A percentile compares a stretch with the other conserved stretches of the same genome.
Evolutionary conservation across 768 basidiomycete genomes (phyloP).

Genomic region (Rhizopogon sp.): DNA sequence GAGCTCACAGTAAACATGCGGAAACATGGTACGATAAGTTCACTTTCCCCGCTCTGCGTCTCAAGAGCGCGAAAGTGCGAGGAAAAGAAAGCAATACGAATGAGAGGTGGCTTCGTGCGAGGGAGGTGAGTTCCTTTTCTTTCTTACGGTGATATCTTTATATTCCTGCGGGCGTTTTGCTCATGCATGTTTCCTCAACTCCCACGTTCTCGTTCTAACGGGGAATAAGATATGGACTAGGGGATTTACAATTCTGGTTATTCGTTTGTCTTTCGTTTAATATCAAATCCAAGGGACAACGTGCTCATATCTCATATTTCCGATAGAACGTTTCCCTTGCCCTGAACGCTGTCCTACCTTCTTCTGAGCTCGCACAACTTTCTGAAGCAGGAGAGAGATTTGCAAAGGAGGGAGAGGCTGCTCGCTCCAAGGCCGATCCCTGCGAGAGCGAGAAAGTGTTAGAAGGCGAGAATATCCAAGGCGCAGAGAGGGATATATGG

Average conservation of each 20-base stretch:
- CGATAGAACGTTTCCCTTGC: constrained; percentile 22
- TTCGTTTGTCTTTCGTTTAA: too few species aligned
- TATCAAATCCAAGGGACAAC: neutral
- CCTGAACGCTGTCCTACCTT: constrained; percentile 20
- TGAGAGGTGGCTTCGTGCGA: neutral
- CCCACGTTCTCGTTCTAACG: neutral
- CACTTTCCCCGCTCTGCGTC: neutral
- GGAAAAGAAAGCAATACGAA: neutral
- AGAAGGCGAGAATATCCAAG: neutral
- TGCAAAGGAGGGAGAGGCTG: constrained; percentile 7
- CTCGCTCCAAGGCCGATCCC: neutral
- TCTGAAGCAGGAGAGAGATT: constrained; percentile 21
- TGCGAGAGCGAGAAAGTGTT: neutral
- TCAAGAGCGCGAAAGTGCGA: neutral
- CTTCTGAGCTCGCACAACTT: constrained; percentile 11
- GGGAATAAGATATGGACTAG: neutral
- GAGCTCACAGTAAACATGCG: neutral
- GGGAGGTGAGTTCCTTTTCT: neutral
- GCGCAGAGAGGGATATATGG: neutral
- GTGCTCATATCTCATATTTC: neutral
- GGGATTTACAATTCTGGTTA: neutral
- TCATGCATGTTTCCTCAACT: too few species aligned
- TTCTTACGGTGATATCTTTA: neutral
- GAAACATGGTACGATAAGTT: neutral
- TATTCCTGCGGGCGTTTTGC: too few species aligned